Percentiles rank a stretch among this genome's conserved stretches.
Evolutionary conservation across 495 filamentous ascomycete genomes (phyloP).

Genomic region (Ramalina intermedia): DNA sequence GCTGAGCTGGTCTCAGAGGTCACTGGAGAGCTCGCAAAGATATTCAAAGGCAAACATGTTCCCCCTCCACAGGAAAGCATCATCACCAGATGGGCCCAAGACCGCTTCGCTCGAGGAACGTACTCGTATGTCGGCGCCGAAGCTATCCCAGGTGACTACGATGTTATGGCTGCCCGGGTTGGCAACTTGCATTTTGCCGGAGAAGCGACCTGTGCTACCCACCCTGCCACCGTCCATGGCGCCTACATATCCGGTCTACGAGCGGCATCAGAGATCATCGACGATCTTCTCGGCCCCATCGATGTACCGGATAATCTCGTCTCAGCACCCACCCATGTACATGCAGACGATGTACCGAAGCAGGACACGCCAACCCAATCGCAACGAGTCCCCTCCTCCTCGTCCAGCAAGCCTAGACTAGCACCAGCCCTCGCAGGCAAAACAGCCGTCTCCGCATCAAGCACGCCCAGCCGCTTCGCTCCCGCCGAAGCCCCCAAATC

Average conservation of each 20-base stretch:
- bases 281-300: conserved; percentile 68
- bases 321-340: conserved; percentile 24
- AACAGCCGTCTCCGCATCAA: conserved; percentile 12
- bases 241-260: conserved; percentile 88
- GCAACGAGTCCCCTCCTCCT: background rate
- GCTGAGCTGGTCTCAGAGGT: conserved; percentile 65
- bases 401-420: conserved; percentile 8
- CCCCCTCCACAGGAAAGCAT: conserved; percentile 75
- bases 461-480: background rate
- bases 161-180: conserved; percentile 72
- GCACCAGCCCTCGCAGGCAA: conserved; percentile 17
- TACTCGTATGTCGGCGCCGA: conserved; percentile 84
- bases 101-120: conserved; percentile 76
- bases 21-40: conserved; percentile 52
- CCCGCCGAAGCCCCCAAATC: conserved; percentile 25
- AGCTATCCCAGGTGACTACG: conserved; percentile 77
- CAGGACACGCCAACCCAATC: conserved; percentile 2
- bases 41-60: conserved; percentile 47
- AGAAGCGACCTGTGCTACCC: conserved; percentile 87
- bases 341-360: conserved; percentile 16
- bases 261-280: conserved; percentile 72
- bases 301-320: conserved; percentile 60
- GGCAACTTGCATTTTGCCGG: conserved; percentile 93
- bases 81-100: conserved; percentile 84
- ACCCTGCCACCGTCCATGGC: conserved; percentile 93